Evolutionary conservation across 192 early-diverging fungal species (phyloP).

Genomic region (Phycomyces nitens): DNA sequence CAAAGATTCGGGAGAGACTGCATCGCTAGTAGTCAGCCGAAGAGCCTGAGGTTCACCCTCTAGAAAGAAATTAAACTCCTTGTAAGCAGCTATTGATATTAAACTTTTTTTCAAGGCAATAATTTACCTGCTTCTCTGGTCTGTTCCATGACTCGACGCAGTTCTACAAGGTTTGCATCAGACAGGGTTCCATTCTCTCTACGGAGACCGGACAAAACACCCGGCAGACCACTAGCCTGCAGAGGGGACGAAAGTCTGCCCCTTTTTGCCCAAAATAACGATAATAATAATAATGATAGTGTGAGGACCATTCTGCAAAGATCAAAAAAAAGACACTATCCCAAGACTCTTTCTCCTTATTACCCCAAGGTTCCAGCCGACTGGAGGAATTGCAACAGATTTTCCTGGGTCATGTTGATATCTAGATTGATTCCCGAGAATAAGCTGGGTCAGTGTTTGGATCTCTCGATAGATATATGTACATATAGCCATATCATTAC

Average conservation of each 20-base stretch:
- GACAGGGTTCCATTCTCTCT: background rate
- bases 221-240: too few relatives aligned
- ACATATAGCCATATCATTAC: too few relatives aligned
- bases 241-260: too few relatives aligned
- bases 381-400: conserved; percentile 30
- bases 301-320: background rate
- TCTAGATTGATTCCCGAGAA: conserved; percentile 3
- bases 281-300: background rate
- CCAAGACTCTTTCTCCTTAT: background rate
- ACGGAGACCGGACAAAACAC: too few relatives aligned
- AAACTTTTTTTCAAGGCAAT: too few relatives aligned
- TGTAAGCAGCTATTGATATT: too few relatives aligned
- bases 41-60: background rate
- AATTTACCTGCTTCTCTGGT: background rate
- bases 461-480: too few relatives aligned
- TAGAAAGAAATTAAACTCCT: too few relatives aligned
- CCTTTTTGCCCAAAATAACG: background rate
- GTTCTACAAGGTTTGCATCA: background rate
- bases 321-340: background rate
- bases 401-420: conserved; percentile 23
- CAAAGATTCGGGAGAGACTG: conserved; percentile 38
- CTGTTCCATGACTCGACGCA: background rate
- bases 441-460: too few relatives aligned
- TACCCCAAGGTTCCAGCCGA: conserved; percentile 29
- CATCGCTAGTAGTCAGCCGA: background rate